These are phyloP conservation scores for Globisporangium spinosum DNA, from an alignment of 352 stramenopile species.

Conservation along the genomic window DNA sequence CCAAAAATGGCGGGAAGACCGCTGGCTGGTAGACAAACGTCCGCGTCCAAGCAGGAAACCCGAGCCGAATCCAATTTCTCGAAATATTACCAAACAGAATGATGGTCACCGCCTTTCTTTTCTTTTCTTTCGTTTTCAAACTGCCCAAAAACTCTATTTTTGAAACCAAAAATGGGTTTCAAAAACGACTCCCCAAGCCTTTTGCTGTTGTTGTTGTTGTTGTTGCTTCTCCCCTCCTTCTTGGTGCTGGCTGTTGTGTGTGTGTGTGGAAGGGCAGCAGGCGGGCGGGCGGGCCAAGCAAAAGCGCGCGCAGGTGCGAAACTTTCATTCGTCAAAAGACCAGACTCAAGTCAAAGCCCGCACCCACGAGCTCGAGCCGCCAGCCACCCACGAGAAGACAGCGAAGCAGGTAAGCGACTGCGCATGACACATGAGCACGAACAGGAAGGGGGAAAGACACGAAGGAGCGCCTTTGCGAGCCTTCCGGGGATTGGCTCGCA, in stretches of 20 bases:
- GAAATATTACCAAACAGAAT: not conserved
- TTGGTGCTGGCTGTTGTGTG: not conserved
- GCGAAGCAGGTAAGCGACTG: constrained; percentile 36
- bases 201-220: not conserved
- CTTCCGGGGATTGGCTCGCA: not conserved
- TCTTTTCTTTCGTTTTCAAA: constrained; percentile 9
- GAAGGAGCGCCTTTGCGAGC: not conserved
- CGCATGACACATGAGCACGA: not conserved
- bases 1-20: constrained; percentile 9
- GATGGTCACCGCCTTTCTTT: constrained; percentile 5
- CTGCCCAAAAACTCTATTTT: constrained; percentile 13
- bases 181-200: constrained; percentile 12
- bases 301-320: constrained; percentile 19
- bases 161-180: constrained; percentile 15
- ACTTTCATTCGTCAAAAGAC: constrained; percentile 88
- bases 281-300: not conserved
- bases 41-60: not conserved
- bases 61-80: not conserved
- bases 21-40: constrained; percentile 6
- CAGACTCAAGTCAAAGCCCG: constrained; percentile 66
- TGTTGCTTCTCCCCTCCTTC: constrained; percentile 3
- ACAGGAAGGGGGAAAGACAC: not conserved
- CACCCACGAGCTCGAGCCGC: constrained; percentile 55
- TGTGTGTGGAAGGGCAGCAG: not conserved
- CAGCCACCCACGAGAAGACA: constrained; percentile 35